These are phyloP conservation scores for Rostrohypoxylon terebratum DNA, from an alignment of 495 filamentous ascomycete genomes.

Conservation along the genomic window DNA sequence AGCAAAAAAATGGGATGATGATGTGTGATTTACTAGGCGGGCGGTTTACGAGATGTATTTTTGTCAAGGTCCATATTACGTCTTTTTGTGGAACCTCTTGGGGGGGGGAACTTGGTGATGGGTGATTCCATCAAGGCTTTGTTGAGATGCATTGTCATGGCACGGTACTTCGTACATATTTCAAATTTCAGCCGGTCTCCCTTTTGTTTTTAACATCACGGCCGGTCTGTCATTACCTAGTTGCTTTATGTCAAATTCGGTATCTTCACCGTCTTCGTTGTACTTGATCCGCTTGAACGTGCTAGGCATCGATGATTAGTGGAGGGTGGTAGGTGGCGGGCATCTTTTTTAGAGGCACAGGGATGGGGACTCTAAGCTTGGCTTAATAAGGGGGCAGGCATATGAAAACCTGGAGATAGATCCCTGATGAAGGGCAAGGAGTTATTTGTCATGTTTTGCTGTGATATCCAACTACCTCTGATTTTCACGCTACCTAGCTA, in stretches of 20 bases:
- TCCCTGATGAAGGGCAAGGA: slow-evolving; percentile 19
- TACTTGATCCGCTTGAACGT: neutral
- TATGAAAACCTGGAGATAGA: slow-evolving; percentile 10
- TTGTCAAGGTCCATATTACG: slow-evolving; percentile 8
- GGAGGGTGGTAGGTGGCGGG: slow-evolving; percentile 19
- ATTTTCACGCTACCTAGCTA: neutral
- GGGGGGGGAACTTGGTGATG: slow-evolving; percentile 16
- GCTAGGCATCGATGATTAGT: slow-evolving; percentile 10
- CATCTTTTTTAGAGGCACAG: slow-evolving; percentile 7
- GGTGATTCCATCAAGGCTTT: slow-evolving; percentile 29
- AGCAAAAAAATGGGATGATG: slow-evolving; percentile 2
- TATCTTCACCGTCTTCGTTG: slow-evolving; percentile 4
- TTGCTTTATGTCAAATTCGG: slow-evolving; percentile 23
- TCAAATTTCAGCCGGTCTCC: slow-evolving; percentile 37
- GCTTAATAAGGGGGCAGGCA: slow-evolving; percentile 18
- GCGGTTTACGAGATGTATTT: slow-evolving; percentile 7
- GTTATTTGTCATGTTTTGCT: slow-evolving; percentile 25
- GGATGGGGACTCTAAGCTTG: slow-evolving; percentile 1
- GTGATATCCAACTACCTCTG: slow-evolving; percentile 6
- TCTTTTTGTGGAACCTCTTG: neutral
- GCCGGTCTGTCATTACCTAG: slow-evolving; percentile 19
- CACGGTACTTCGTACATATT: slow-evolving; percentile 37
- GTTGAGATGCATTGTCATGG: slow-evolving; percentile 30
- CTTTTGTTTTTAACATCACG: slow-evolving; percentile 30
- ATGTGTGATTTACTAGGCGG: slow-evolving; percentile 16